Conservation (phyloP, 2,329 filamentous ascomycete genomes). For the Aspergillus fumigatiaffinis region DNA sequence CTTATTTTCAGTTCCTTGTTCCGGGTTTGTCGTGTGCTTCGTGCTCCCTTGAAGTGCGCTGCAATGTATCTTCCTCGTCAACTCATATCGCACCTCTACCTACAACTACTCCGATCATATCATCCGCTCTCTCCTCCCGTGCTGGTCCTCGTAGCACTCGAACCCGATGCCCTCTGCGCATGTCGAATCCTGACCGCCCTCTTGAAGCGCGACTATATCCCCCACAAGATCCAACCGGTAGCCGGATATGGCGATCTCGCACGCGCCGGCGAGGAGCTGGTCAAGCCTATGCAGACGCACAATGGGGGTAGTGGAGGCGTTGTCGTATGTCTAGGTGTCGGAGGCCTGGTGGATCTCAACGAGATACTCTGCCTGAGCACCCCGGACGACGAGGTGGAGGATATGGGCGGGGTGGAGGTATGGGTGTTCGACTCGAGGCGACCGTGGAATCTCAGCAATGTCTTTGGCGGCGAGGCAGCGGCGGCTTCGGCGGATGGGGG, state of each 20-base stretch:
- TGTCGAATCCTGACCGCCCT: constrained; percentile 89
- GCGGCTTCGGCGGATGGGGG: constrained; percentile 48
- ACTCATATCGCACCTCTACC: constrained; percentile 86
- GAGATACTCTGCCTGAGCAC: constrained; percentile 74
- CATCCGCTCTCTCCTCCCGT: constrained; percentile 90
- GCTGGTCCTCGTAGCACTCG: constrained; percentile 85
- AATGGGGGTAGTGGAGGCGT: constrained; percentile 82
- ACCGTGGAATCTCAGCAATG: constrained; percentile 91
- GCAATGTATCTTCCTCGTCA: constrained; percentile 91
- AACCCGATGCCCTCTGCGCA: constrained; percentile 91
- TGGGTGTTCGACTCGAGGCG: constrained; percentile 91
- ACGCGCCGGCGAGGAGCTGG: constrained; percentile 71
- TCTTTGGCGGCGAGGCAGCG: constrained; percentile 72
- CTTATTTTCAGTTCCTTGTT: neutral
- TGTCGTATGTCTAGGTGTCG: constrained; percentile 88
- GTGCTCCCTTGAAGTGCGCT: constrained; percentile 19
- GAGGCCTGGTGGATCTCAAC: constrained; percentile 83
- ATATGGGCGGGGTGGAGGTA: constrained; percentile 81
- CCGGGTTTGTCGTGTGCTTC: constrained; percentile 17
- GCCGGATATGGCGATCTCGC: constrained; percentile 87
- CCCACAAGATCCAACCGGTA: constrained; percentile 94
- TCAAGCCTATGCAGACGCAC: constrained; percentile 79
- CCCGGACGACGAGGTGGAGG: constrained; percentile 56
- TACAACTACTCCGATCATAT: constrained; percentile 77
- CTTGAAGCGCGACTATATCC: constrained; percentile 96